These are phyloP conservation scores for Stereum hirsutum DNA, from an alignment of 1,284 basidiomycete genomes.

Conservation along the genomic window DNA sequence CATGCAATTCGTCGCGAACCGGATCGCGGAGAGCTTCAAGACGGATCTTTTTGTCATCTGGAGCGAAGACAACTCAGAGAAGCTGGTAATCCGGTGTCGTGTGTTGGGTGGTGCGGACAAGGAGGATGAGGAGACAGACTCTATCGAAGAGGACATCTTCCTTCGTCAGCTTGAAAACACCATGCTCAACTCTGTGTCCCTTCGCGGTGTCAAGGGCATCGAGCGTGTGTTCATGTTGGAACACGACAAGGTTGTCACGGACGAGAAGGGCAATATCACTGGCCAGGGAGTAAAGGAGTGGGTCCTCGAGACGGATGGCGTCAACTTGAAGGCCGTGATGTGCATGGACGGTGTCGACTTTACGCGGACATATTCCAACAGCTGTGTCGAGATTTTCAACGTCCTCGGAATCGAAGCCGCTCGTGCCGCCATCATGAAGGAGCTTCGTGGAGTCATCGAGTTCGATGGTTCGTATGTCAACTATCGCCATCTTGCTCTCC, in stretches of 20 bases:
- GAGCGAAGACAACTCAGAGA: conserved; percentile 98
- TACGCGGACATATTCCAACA: conserved; percentile 91
- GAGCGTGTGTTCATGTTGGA: conserved; percentile 90
- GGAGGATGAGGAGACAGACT: conserved; percentile 72
- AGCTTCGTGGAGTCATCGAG: conserved; percentile 91
- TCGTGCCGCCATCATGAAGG: conserved; percentile 87
- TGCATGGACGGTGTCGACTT: conserved; percentile 94
- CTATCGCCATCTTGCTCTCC: conserved; percentile 91
- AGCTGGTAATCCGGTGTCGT: conserved; percentile 95
- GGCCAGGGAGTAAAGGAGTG: conserved; percentile 73
- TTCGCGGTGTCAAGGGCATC: conserved; percentile 91
- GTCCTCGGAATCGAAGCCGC: conserved; percentile 99
- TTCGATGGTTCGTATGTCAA: conserved; percentile 99
- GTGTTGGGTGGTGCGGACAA: conserved; percentile 87
- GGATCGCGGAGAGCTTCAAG: conserved; percentile 93
- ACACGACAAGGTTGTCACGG: conserved; percentile 72
- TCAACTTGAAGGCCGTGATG: conserved; percentile 92
- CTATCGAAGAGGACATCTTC: conserved; percentile 93
- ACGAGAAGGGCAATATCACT: conserved; percentile 57
- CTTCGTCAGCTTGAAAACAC: conserved; percentile 93
- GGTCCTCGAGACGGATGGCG: conserved; percentile 96
- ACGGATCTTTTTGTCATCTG: conserved; percentile 97
- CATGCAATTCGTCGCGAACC: conserved; percentile 92
- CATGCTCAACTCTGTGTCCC: conserved; percentile 92
- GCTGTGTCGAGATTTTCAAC: conserved; percentile 91